These are phyloP conservation scores for Rutidosis leptorrhynchoides DNA, from an alignment of 129 eudicot genomes.

Conservation along the genomic window DNA sequence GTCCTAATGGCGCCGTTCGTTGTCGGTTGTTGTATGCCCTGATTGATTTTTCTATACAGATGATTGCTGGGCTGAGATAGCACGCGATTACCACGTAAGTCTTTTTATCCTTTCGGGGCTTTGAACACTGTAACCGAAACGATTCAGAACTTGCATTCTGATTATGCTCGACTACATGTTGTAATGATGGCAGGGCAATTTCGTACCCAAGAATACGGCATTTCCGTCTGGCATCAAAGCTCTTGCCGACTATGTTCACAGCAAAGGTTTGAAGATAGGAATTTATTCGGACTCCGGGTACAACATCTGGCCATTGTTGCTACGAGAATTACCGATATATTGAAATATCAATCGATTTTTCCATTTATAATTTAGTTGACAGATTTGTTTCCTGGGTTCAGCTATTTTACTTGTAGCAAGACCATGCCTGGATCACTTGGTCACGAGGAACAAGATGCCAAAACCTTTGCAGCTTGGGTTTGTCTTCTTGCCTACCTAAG, in stretches of 20 bases:
- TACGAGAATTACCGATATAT: neutral
- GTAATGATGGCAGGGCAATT: slow-evolving; percentile 45
- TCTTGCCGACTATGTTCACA: slow-evolving; percentile 80
- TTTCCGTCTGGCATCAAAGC: slow-evolving; percentile 89
- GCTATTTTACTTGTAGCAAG: slow-evolving; percentile 68
- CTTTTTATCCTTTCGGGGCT: too few species aligned
- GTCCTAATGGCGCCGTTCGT: too few species aligned
- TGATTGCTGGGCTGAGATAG: slow-evolving; percentile 92
- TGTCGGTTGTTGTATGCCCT: too few species aligned
- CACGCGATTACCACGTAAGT: too few species aligned
- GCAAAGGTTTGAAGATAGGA: slow-evolving; percentile 87
- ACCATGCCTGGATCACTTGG: slow-evolving; percentile 97
- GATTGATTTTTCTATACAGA: slow-evolving; percentile 35
- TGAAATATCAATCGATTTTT: too few species aligned
- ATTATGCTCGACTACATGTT: too few species aligned
- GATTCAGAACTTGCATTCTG: too few species aligned
- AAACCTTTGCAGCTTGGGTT: slow-evolving; percentile 91
- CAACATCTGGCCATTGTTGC: too few species aligned
- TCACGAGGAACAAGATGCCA: slow-evolving; percentile 79
- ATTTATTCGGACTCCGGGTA: slow-evolving; percentile 92
- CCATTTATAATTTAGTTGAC: too few species aligned
- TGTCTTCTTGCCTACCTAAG: too few species aligned
- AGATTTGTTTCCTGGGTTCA: slow-evolving; percentile 34
- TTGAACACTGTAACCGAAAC: neutral
- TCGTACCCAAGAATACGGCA: slow-evolving; percentile 61